Evolutionary conservation across 352 stramenopile species (phyloP), one percentile per base, ranked within the genome.

Genomic region (Phytophthora brassicae): DNA sequence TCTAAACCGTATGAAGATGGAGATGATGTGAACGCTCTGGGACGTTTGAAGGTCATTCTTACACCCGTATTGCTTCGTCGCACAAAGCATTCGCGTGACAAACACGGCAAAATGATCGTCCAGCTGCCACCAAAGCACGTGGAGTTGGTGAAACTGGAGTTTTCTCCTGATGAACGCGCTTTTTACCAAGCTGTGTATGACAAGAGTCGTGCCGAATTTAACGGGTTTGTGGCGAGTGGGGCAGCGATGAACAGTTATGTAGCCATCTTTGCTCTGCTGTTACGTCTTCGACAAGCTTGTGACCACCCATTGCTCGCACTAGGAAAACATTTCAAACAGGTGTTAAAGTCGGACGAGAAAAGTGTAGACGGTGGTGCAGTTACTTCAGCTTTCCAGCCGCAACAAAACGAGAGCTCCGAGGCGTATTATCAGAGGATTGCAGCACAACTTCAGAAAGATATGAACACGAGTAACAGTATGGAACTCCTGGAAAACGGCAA

Each of bases 141-240:
- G 7, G 77, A 94, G 11, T 46, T 90, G 20, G 74, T 94, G 3
- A 56, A 69, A 16, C 66, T 97, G 13, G 56, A 74, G 46, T 94
- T 97, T 20, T 91, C 88, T 1, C 46, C 66, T 4, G 73, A 87
- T 26, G 89, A 97, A 51, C 81, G 84, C 9, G 64, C 72, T 20
- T 97, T 97, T 54, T 97, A 97, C 64, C 69, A 93, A 44, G 81
- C 88, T 4, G 74, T 97, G 16, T 96, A 86, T 38, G 77, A 84
- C 55, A 86, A 86, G 51, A 96, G 85, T 60, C 76, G 84, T n/a
- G 85, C 80, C 28, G 83, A 95, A 66, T 97, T 97, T 63, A 91
- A 95, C 39, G 89, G 89, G 0, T 97, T 89, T 50, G 84, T 96
- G 14, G 74, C 88, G 0, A 88, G 75, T 26, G 90, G 90, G 17